Evolutionary conservation across 2,329 filamentous ascomycete species (phyloP), one percentile per base, ranked within the genome.

Genomic region (Madurella mycetomatis): DNA sequence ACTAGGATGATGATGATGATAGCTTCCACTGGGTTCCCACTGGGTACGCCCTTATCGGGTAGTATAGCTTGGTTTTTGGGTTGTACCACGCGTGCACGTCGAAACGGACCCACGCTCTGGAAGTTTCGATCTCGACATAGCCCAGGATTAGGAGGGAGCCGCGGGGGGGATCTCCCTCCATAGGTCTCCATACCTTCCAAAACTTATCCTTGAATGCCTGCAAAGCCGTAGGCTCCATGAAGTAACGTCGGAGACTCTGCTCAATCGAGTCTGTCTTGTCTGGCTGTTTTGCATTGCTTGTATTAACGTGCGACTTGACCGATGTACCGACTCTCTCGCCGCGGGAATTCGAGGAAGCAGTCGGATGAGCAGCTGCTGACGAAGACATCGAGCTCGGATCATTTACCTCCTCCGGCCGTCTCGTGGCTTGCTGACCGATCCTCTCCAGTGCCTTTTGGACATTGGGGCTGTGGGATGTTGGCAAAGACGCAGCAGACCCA

Each of bases 21-120:
- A 25, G 7, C 25, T 25, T 25, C 25, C 25, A 25, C 25, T 25
- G 25, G 7, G 25, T 25, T 25, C 25, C 25, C 25, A 25, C 25
- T 25, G 25, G 25, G 7, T 25, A 25, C 7, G 25, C 25, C 7
- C 25, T 25, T 25, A 25, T 25, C 7, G 25, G 25, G 25, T 25
- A 25, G 25, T 25, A 25, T 7, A 25, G 25, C 25, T 25, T 25
- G 41, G 73, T 75, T 64, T 81, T 78, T 1, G 82, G 81, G 62
- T 85, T 75, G 67, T 80, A 85, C 66, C 76, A 81, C 1, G 73
- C 77, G 11, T 67, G 55, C 2, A 81, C 79, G 55, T 82, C 77
- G 12, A 84, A 69, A 2, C 75, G 73, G 51, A 84, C 64, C 47
- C 71, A 70, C 1, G 74, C 74, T 18, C 67, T 73, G 1, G 75